phyloP scores from a whole-genome alignment of 2,329 filamentous ascomycete species.

The Gaeumannomyces sp. region DNA sequence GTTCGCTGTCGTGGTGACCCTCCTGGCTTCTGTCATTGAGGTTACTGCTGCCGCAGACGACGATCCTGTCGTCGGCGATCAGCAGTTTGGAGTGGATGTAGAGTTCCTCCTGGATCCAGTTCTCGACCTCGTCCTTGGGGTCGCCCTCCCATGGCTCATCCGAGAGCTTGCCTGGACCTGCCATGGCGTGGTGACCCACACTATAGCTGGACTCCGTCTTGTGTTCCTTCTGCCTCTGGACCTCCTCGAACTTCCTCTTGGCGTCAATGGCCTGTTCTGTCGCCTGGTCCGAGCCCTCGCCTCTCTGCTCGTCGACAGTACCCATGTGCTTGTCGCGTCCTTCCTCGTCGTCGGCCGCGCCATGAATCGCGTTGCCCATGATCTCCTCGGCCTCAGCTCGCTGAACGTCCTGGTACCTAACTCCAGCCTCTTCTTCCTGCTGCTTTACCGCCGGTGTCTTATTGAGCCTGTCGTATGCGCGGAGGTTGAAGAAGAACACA shows the following conservation, averaged over 20 bases:
- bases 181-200: slow-evolving; percentile 78
- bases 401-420: slow-evolving; percentile 81
- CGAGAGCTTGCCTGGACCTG: slow-evolving; percentile 50
- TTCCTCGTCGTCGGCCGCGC: slow-evolving; percentile 38
- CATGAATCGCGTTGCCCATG: slow-evolving; percentile 69
- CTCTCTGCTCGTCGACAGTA: slow-evolving; percentile 26
- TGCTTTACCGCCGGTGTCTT: slow-evolving; percentile 67
- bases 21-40: slow-evolving; percentile 87
- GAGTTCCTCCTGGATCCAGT: slow-evolving; percentile 92
- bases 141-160: slow-evolving; percentile 75
- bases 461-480: slow-evolving; percentile 88
- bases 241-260: slow-evolving; percentile 47
- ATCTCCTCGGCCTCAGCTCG: slow-evolving; percentile 83
- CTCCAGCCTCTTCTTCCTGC: slow-evolving; percentile 70
- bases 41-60: slow-evolving; percentile 82
- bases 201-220: slow-evolving; percentile 32
- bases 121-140: slow-evolving; percentile 68
- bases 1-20: slow-evolving; percentile 84
- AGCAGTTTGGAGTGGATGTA: slow-evolving; percentile 92
- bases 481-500: slow-evolving; percentile 90
- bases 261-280: slow-evolving; percentile 38
- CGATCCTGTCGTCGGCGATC: slow-evolving; percentile 80
- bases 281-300: slow-evolving; percentile 27
- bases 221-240: slow-evolving; percentile 30
- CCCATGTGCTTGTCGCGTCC: slow-evolving; percentile 46